Percentiles rank a stretch among this genome's conserved stretches.
Evolutionary conservation across 495 filamentous ascomycete genomes (phyloP).

Genomic region (Xylaria palmicola): DNA sequence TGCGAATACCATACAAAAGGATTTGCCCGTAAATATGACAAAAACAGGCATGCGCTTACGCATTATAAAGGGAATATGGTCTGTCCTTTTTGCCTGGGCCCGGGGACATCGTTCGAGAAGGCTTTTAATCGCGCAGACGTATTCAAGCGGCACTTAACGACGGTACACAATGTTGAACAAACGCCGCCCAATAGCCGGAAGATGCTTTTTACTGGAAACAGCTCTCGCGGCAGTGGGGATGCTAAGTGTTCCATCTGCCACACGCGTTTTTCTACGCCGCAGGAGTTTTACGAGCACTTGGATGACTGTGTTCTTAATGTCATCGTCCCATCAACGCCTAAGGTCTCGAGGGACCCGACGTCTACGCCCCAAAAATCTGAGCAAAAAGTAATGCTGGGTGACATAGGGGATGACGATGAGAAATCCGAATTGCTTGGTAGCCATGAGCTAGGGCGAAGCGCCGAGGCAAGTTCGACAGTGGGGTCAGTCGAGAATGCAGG

Average conservation of each 20-base stretch:
- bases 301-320: constrained; percentile 97
- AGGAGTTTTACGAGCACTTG: constrained; percentile 98
- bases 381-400: constrained; percentile 54
- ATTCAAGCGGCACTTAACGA: constrained; percentile 95
- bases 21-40: constrained; percentile 97
- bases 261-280: constrained; percentile 82
- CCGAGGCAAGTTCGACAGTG: constrained; percentile 4
- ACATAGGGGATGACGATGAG: constrained; percentile 53
- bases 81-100: constrained; percentile 94
- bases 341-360: constrained; percentile 57
- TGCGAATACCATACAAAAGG: constrained; percentile 97
- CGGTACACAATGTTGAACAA: constrained; percentile 93
- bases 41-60: constrained; percentile 94
- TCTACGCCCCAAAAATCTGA: constrained; percentile 49
- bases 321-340: constrained; percentile 81
- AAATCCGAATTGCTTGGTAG: constrained; percentile 29
- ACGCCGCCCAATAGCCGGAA: constrained; percentile 94
- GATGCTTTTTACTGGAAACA: constrained; percentile 62
- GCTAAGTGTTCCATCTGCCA: constrained; percentile 97
- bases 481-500: constrained; percentile 7
- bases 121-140: constrained; percentile 98
- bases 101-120: constrained; percentile 91
- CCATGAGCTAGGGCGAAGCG: not conserved
- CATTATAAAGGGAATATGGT: constrained; percentile 99
- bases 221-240: constrained; percentile 62